Conservation (phyloP, 2,329 filamentous ascomycete genomes). For the Elsinoe australis region DNA sequence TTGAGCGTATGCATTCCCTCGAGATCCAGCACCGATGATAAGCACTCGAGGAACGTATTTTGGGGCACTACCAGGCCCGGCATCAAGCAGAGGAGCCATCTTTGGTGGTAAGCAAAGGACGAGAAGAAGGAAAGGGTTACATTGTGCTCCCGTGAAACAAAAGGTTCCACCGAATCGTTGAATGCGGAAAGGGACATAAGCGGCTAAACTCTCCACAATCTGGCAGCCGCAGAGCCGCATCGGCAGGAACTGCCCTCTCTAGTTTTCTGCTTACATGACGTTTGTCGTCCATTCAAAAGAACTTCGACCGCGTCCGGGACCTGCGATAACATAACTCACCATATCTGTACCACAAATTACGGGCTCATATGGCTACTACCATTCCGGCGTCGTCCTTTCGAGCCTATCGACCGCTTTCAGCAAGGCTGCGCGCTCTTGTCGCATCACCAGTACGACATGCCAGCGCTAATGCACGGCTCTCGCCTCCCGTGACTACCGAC, state of each 20-base stretch:
- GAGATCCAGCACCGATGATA: slow-evolving; percentile 74
- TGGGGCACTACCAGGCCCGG: background rate
- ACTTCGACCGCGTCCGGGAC: background rate
- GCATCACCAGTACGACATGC: too few relatives aligned
- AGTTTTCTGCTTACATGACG: slow-evolving; percentile 6
- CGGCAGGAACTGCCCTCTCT: background rate
- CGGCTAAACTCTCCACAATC: slow-evolving; percentile 1
- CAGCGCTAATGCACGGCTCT: too few relatives aligned
- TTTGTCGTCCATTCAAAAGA: slow-evolving; percentile 3
- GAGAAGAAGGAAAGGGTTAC: background rate
- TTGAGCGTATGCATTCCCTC: slow-evolving; percentile 65
- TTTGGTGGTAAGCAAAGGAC: background rate
- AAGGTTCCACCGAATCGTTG: slow-evolving; percentile 9
- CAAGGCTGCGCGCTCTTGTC: too few relatives aligned
- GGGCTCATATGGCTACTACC: background rate
- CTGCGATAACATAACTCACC: too few relatives aligned
- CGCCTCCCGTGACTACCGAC: too few relatives aligned
- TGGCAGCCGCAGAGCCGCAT: slow-evolving; percentile 6
- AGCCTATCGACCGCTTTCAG: background rate
- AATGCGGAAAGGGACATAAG: slow-evolving; percentile 8
- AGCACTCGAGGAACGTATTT: slow-evolving; percentile 49
- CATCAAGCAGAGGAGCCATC: slow-evolving; percentile 10
- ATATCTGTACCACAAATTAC: too few relatives aligned
- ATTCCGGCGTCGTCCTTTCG: background rate
- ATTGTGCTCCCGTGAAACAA: slow-evolving; percentile 2